A percentile compares a stretch with the other conserved stretches of the same genome.
Conservation (phyloP, 228 moss, liverwort and hornwort genomes). For the Sphagnum magellanicum region DNA sequence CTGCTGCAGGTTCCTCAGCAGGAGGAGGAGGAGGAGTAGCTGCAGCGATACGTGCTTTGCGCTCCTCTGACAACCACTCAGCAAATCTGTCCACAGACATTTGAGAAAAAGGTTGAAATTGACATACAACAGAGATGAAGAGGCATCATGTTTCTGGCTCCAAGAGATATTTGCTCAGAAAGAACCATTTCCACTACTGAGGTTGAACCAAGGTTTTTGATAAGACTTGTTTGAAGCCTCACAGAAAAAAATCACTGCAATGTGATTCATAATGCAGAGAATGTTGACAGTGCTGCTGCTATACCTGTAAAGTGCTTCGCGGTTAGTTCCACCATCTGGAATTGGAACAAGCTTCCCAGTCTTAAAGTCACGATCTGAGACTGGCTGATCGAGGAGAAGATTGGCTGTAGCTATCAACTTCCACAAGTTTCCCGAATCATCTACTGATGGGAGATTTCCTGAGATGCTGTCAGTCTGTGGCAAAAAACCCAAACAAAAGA, state of each 20-base stretch:
- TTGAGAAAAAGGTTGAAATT: not conserved
- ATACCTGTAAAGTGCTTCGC: slow-evolving; percentile 60
- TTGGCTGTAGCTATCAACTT: slow-evolving; percentile 50
- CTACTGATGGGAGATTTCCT: slow-evolving; percentile 16
- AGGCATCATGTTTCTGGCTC: not conserved
- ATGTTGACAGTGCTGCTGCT: not conserved
- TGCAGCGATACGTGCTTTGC: slow-evolving; percentile 19
- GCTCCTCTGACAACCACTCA: slow-evolving; percentile 59
- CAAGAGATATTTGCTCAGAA: not conserved
- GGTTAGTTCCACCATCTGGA: slow-evolving; percentile 39
- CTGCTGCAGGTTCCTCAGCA: slow-evolving; percentile 17
- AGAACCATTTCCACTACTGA: not conserved
- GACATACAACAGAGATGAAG: not conserved
- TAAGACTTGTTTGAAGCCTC: not conserved
- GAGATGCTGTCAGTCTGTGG: not conserved
- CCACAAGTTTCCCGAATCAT: slow-evolving; percentile 45
- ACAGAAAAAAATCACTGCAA: not conserved
- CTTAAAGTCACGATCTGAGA: slow-evolving; percentile 36
- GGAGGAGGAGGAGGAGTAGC: slow-evolving; percentile 9
- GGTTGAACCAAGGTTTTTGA: not conserved
- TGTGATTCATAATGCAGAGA: not conserved
- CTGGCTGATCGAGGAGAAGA: slow-evolving; percentile 47
- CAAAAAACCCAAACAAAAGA: not conserved
- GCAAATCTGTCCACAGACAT: slow-evolving; percentile 31
- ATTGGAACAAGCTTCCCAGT: slow-evolving; percentile 33